Conservation (phyloP, 441 rosid species). For the Gossypium davidsonii region DNA sequence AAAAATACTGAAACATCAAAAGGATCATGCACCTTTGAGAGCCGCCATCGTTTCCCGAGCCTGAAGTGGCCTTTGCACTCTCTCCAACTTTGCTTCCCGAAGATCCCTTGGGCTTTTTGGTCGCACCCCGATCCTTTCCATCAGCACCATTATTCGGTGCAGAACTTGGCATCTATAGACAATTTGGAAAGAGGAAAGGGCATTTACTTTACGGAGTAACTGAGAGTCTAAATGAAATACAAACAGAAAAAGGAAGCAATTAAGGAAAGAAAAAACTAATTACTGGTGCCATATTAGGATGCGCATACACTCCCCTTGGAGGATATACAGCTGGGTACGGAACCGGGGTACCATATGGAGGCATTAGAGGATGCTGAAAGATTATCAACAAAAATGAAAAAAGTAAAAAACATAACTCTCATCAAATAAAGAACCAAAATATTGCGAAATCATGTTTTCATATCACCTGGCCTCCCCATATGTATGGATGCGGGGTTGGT, state of each 20-base stretch:
- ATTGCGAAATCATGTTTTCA: neutral
- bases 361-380: slow-evolving; percentile 78
- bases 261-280: neutral
- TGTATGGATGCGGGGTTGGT: slow-evolving; percentile 82
- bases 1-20: neutral
- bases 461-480: slow-evolving; percentile 93
- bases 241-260: neutral
- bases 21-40: slow-evolving; percentile 61
- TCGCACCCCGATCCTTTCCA: slow-evolving; percentile 49
- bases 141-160: slow-evolving; percentile 37
- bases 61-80: slow-evolving; percentile 59
- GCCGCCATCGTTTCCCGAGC: slow-evolving; percentile 82
- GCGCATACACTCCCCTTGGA: slow-evolving; percentile 80
- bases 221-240: neutral
- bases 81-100: slow-evolving; percentile 53
- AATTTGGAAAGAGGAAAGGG: neutral
- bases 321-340: slow-evolving; percentile 93
- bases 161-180: slow-evolving; percentile 45
- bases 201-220: neutral
- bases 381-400: slow-evolving; percentile 11
- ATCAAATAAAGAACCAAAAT: neutral
- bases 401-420: slow-evolving; percentile 7
- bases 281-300: slow-evolving; percentile 80
- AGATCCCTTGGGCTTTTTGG: slow-evolving; percentile 62
- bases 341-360: slow-evolving; percentile 89